Percentiles rank a stretch among this genome's conserved stretches.
Evolutionary conservation across 2,329 filamentous ascomycete genomes (phyloP).

Genomic region (Dryadomyces quercivorus): DNA sequence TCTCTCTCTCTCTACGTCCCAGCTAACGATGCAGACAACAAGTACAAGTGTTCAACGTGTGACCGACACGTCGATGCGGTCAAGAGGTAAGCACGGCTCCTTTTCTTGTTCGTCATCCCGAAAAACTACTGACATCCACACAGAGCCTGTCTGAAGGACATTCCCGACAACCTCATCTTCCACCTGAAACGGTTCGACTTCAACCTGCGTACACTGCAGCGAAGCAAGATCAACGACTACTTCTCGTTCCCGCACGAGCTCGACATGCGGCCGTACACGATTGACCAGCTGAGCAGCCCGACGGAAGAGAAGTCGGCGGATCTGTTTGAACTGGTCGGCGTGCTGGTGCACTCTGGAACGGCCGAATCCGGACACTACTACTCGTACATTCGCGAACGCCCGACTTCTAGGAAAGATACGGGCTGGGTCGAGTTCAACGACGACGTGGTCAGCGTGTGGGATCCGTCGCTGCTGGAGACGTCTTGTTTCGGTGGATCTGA

Average conservation of each 20-base stretch:
- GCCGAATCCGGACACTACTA: constrained; percentile 96
- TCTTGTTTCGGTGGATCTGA: constrained; percentile 71
- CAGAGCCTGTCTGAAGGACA: constrained; percentile 79
- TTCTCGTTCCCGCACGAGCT: constrained; percentile 79
- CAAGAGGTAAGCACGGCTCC: constrained; percentile 56
- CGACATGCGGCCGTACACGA: constrained; percentile 80
- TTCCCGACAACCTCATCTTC: constrained; percentile 90
- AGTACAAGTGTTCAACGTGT: constrained; percentile 92
- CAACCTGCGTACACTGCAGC: constrained; percentile 61
- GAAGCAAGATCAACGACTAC: constrained; percentile 90
- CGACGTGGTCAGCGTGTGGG: constrained; percentile 65
- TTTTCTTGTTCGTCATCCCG: too few species aligned
- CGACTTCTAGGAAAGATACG: constrained; percentile 30
- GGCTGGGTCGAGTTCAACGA: constrained; percentile 94
- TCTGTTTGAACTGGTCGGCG: constrained; percentile 84
- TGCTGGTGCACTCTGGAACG: constrained; percentile 85
- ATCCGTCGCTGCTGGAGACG: constrained; percentile 58
- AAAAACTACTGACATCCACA: background rate
- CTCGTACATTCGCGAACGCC: constrained; percentile 79
- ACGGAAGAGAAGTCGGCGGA: constrained; percentile 48
- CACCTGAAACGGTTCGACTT: constrained; percentile 85
- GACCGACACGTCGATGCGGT: constrained; percentile 84
- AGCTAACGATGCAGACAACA: constrained; percentile 54
- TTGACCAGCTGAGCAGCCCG: constrained; percentile 65
- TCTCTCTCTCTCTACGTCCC: too few species aligned